Evolutionary conservation across 2,329 filamentous ascomycete species (phyloP), one percentile per base, ranked within the genome.

Genomic region (Sclerotinia borealis): DNA sequence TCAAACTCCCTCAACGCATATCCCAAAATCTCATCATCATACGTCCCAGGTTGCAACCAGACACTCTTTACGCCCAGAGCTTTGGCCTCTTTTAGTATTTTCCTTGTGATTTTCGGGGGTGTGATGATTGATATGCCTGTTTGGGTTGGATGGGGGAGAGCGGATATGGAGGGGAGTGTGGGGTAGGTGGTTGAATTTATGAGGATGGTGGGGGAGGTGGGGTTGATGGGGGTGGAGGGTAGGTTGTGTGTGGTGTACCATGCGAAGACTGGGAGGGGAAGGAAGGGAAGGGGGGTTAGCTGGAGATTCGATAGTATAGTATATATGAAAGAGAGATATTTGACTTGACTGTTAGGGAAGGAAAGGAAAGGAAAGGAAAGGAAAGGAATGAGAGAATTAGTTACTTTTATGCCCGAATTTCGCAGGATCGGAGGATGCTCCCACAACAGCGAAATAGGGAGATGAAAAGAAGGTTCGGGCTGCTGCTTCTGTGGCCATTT

Each of bases 11-110:
- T 79, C 65, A 81, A 79, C 3, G 91, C 92, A 75, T 84, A 92
- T 47, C 82, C 78, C 66, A 96, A 74, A 27, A 92, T 89, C 64
- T 86, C 85, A 59, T 90, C 85, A 74, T 96, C 87, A 73, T 90
- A 98, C 19, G 86, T 93, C 1, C 93, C 95, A 0, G 95, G 95
- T 78, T 98, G 95, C 68, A 98, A 78, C 90, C 91, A 96, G 6
- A 96, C 87, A 31, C 90, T 83, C 22, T 85, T 82, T 50, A 96
- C 79, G 3, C 92, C 88, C 13, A 89, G 80, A 63, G 83, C 79
- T 75, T 87, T 90, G 0, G 93, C 95, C 75, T 96, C 90, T 66
- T 86, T 80, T 47, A 98, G 79, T 9, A 96, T 79, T 71, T 86
- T 78, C 64, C 88, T 82, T 1, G 95, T 96, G 36, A 91, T 86